Conservation (phyloP, 345 rosid species). For the Jatropha curcas region DNA sequence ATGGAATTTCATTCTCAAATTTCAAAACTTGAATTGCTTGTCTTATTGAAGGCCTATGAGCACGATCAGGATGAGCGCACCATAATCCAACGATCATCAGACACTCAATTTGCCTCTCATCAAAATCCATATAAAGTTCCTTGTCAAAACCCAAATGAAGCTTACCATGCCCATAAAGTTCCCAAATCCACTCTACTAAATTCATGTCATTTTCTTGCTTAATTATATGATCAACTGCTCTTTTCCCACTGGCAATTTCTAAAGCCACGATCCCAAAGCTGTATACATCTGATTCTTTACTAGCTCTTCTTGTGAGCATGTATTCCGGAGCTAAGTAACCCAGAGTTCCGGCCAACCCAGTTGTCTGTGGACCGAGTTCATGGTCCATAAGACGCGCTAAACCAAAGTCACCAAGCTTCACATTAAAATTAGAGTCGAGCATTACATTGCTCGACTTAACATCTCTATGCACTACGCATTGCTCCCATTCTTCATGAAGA, state of each 20-base stretch:
- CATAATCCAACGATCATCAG: constrained; percentile 39
- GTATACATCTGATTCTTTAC: constrained; percentile 46
- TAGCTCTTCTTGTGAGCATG: constrained; percentile 43
- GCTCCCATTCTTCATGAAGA: constrained; percentile 65
- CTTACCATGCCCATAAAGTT: constrained; percentile 29
- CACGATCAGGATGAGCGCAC: constrained; percentile 30
- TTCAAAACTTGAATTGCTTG: constrained; percentile 32
- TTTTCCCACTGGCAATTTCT: constrained; percentile 44
- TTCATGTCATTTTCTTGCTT: constrained; percentile 22
- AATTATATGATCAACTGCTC: constrained; percentile 9
- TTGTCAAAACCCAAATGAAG: constrained; percentile 25
- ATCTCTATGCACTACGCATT: constrained; percentile 57
- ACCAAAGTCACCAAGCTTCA: constrained; percentile 64
- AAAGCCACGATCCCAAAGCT: constrained; percentile 45
- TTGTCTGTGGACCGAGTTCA: constrained; percentile 33
- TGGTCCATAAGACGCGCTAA: constrained; percentile 26
- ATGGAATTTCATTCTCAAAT: constrained; percentile 21
- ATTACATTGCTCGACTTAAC: constrained; percentile 62
- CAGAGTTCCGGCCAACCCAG: constrained; percentile 46
- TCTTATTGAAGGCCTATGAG: constrained; percentile 26
- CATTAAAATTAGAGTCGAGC: constrained; percentile 54
- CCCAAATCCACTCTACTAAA: constrained; percentile 49
- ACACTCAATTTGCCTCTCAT: constrained; percentile 36
- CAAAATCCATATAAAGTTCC: constrained; percentile 19
- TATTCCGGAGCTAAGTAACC: constrained; percentile 59